phyloP scores from a whole-genome alignment of 2,329 filamentous ascomycete species.

The Pyricularia grisea region DNA sequence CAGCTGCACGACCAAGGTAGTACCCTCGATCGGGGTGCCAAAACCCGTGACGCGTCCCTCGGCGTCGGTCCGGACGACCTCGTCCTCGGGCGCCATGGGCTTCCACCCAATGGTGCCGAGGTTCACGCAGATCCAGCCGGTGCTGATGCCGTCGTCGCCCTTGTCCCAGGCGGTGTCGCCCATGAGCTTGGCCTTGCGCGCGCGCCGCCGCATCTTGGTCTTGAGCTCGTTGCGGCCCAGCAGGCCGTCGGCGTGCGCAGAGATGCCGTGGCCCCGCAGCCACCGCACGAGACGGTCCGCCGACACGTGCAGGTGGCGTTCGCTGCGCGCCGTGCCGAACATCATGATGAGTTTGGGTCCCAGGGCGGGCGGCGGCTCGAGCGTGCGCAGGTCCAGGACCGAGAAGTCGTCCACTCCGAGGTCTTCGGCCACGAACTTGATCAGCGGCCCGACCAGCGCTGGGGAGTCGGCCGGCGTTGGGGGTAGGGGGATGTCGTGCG shows the following conservation, averaged over 20 bases:
- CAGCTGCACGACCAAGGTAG: constrained; percentile 47
- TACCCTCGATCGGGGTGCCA: constrained; percentile 41
- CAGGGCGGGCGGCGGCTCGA: constrained; percentile 80
- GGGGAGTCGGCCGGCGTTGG: constrained; percentile 60
- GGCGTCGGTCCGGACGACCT: constrained; percentile 28
- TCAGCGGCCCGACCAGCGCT: constrained; percentile 57
- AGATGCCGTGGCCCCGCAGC: constrained; percentile 65
- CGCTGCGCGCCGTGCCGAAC: constrained; percentile 80
- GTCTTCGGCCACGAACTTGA: constrained; percentile 73
- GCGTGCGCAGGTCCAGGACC: constrained; percentile 70
- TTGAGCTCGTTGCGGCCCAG: constrained; percentile 88
- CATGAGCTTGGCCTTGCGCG: constrained; percentile 71
- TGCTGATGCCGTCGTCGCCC: constrained; percentile 77
- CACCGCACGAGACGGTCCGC: constrained; percentile 85
- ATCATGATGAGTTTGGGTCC: constrained; percentile 89
- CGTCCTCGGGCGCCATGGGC: constrained; percentile 29
- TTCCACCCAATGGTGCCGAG: constrained; percentile 57
- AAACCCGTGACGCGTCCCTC: constrained; percentile 66
- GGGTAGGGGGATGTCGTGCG: constrained; percentile 35
- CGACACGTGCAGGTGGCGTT: constrained; percentile 86
- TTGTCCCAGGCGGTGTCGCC: constrained; percentile 50
- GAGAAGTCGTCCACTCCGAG: constrained; percentile 76
- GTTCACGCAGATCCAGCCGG: constrained; percentile 95
- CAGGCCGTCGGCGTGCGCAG: constrained; percentile 75
- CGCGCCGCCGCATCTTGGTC: constrained; percentile 70